Evolutionary conservation across 148 eudicot species (phyloP), one percentile per base, ranked within the genome.

Genomic region (Cornus controversa): DNA sequence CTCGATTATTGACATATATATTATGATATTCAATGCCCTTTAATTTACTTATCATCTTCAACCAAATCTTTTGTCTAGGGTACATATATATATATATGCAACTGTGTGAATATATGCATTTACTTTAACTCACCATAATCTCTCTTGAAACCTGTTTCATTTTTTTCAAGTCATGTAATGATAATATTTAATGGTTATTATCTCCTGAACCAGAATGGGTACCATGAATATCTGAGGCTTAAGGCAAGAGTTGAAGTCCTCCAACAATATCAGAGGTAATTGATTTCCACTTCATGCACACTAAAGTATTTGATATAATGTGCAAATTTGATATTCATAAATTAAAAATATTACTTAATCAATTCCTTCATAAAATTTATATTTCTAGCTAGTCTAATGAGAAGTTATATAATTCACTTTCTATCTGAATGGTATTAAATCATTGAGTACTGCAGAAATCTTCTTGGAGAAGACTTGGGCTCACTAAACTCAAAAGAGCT

Each of bases 381-480:
- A n/a, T n/a, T n/a, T n/a, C n/a, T n/a, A n/a, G n/a, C n/a, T n/a
- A 31, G 34, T 31, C 34, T 31, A 31, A 31, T 31, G 34, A 31
- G 34, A 31, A 31, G 34, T 31, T 31, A 29, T 3, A n/a, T n/a
- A n/a, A 31, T 3, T 31, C 34, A 31, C 50, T 45, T 45, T 45
- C 13, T 8, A 45, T 45, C 8, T 4, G 50, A 2, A 45, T 45
- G 0, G 13, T 50, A 9, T 40, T 16, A 11, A 50, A 13, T 50
- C 4, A 23, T 71, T 71, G 10, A 15, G 31, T 54, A 9, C 2
- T 77, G 73, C 68, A 91, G 95, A 75, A 91, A 91, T 75, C 78
- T 89, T 71, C 85, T 91, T 31, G 96, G 96, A 40, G 91, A 91
- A 78, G 96, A 90, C 67, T 83, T 91, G 86, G 91, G 80, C 1